Conservation (phyloP, 2,329 filamentous ascomycete genomes). For the Pestalotiopsis sp. region DNA sequence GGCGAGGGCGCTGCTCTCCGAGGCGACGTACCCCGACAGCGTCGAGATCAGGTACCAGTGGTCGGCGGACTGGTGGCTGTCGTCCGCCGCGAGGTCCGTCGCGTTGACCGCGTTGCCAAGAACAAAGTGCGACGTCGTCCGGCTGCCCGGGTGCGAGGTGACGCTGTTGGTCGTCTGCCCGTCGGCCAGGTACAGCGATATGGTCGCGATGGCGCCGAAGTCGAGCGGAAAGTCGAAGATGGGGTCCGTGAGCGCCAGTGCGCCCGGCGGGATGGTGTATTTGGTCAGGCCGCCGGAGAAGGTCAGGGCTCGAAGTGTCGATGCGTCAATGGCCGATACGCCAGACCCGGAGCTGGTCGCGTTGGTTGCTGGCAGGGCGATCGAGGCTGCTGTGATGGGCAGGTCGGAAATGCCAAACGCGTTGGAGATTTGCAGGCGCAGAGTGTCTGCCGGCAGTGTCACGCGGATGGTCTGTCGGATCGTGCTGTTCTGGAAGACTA, state of each 20-base stretch:
- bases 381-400: conserved; percentile 54
- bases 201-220: conserved; percentile 47
- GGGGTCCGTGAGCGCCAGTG: conserved; percentile 59
- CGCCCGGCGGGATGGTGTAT: conserved; percentile 53
- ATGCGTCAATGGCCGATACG: conserved; percentile 44
- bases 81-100: conserved; percentile 34
- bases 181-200: conserved; percentile 57
- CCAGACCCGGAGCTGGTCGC: conserved; percentile 47
- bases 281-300: conserved; percentile 49
- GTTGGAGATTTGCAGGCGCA: conserved; percentile 63
- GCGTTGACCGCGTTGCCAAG: conserved; percentile 50
- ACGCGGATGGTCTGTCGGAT: conserved; percentile 62
- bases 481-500: conserved; percentile 58
- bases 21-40: conserved; percentile 54
- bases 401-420: conserved; percentile 59
- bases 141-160: conserved; percentile 61
- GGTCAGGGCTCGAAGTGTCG: conserved; percentile 49
- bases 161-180: conserved; percentile 56
- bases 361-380: conserved; percentile 50
- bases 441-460: conserved; percentile 49
- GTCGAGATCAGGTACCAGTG: conserved; percentile 62
- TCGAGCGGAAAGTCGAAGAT: conserved; percentile 47
- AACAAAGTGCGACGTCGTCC: conserved; percentile 56
- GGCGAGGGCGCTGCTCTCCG: conserved; percentile 40
- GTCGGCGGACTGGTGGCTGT: conserved; percentile 27